Base-by-base conservation (phyloP, 768 basidiomycete genomes). In the Auricularia sp. region DNA sequence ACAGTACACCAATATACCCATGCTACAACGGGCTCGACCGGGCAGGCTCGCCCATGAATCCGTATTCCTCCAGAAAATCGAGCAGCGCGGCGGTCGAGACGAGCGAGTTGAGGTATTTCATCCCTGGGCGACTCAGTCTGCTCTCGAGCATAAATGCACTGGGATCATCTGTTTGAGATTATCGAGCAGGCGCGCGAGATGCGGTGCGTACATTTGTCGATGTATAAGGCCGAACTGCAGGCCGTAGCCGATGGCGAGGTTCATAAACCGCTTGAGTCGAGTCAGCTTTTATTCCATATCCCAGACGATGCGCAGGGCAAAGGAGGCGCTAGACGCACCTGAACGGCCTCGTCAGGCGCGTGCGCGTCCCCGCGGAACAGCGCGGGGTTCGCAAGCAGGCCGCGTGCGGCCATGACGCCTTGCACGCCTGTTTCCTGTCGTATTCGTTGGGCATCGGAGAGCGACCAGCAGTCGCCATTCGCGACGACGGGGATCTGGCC, bases 361-460 rank as follows among this genome's bases (percentile, higher is more conserved):
- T 66, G 44, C 1, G 68, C 62, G 67, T 77, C 76, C 3, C 78
- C 78, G 0, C 75, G 70, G 62, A 80, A 80, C 11, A 80, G 68
- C 0, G 77, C 75, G 11, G 76, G 76, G 66, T 81, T 81, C 1
- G 78, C 80, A 36, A 81, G 67, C 63, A 81, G 62, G 0, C 80
- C 80, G 14, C 80, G 68, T 0, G 79, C 80, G 61, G 73, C 78
- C 80, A 81, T 81, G 2, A 79, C 78, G 2, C 78, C 79, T 33
- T 71, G 66, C 0, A 76, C 78, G 0, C 76, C 76, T 12, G 76
- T 77, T 63, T 67, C 70, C 18, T 67, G 64, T 29, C 79, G 66
- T 68, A 78, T 78, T 53, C 62, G 67, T 14, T 65, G 64, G 8
- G 71, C 77, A 60, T 80, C 79, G 34, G 70, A 66, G 42, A 71